Conservation (phyloP, 2,329 filamentous ascomycete species). For the Monilinia fructigena region DNA sequence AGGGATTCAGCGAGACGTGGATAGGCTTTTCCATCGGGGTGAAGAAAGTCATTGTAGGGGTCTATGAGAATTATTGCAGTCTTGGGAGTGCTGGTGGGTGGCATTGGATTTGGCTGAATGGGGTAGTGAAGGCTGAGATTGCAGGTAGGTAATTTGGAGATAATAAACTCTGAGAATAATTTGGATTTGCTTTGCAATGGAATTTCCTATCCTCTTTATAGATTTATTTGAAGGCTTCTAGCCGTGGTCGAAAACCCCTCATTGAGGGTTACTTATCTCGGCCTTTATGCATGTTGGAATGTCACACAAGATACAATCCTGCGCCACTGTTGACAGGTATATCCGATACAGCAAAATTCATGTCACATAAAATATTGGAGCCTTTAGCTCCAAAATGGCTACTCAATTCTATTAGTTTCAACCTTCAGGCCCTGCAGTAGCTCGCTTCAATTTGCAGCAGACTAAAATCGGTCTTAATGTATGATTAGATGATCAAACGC, state of each 20-base stretch:
- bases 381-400: background rate
- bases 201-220: background rate
- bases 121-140: background rate
- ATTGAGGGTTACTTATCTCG: background rate
- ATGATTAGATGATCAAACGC: constrained; percentile 1
- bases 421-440: background rate
- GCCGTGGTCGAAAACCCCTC: too few relatives aligned
- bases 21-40: constrained; percentile 34
- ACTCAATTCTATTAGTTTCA: background rate
- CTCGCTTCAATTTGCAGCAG: background rate
- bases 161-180: background rate
- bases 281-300: constrained; percentile 7
- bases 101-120: background rate
- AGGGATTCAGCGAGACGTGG: constrained; percentile 35
- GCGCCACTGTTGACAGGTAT: background rate
- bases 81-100: background rate
- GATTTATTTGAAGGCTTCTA: background rate
- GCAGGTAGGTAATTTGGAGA: background rate
- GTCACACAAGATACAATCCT: background rate
- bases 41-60: constrained; percentile 38
- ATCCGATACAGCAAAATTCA: background rate
- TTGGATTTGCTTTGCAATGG: background rate
- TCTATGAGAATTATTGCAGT: constrained; percentile 36
- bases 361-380: background rate
- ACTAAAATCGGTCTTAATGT: constrained; percentile 10